Conservation (phyloP, 805 yeast genomes). For the Saturnispora zaruensis region DNA sequence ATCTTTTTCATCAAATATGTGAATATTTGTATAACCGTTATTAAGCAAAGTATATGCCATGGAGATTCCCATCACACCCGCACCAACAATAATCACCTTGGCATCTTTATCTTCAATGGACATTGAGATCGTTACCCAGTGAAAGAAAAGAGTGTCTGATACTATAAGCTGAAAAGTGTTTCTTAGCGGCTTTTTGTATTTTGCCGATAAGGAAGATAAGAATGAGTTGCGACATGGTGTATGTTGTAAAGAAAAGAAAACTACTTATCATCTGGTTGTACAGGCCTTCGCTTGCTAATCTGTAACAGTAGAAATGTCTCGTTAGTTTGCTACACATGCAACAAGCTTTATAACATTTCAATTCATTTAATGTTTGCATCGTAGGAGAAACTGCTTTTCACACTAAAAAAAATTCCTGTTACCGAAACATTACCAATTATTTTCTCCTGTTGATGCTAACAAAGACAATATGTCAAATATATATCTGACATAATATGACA, state of each 20-base stretch:
- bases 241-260: not conserved
- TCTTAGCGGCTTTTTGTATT: not conserved
- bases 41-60: conserved; percentile 25
- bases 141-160: not conserved
- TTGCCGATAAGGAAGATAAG: not conserved
- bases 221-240: not conserved
- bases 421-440: too few relatives aligned
- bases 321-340: too few relatives aligned
- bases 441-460: too few relatives aligned
- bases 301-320: too few relatives aligned
- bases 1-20: conserved; percentile 16
- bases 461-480: too few relatives aligned
- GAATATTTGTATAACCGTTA: conserved; percentile 17
- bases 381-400: too few relatives aligned
- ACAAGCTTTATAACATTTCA: too few relatives aligned
- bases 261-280: not conserved
- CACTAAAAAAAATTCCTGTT: too few relatives aligned
- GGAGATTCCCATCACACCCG: conserved; percentile 45
- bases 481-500: too few relatives aligned
- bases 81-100: conserved; percentile 33
- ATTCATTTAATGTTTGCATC: too few relatives aligned
- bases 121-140: not conserved
- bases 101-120: conserved; percentile 10
- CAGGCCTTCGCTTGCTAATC: not conserved
- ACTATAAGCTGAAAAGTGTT: not conserved